Conservation (phyloP, 2,329 filamentous ascomycete species). For the Trichoderma koningii region DNA sequence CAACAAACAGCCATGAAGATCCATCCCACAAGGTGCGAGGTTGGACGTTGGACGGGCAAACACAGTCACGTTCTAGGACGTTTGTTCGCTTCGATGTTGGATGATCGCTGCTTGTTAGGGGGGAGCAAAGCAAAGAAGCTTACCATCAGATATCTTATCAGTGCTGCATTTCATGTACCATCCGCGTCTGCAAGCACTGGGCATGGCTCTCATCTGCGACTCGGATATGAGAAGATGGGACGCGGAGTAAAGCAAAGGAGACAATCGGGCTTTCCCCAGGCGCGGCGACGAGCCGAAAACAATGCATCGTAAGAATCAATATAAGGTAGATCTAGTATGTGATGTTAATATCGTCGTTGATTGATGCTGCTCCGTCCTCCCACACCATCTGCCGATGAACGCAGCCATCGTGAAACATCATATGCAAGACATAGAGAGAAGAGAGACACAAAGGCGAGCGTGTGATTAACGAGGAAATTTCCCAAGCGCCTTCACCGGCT, state of each 20-base stretch:
- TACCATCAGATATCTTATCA: neutral
- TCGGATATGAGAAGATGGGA: neutral
- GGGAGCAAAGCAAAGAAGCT: too few relatives aligned
- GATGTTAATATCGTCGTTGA: too few relatives aligned
- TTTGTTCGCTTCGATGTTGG: neutral
- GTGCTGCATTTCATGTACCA: too few relatives aligned
- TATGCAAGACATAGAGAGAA: neutral
- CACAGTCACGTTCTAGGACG: neutral
- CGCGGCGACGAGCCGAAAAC: neutral
- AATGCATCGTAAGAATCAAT: neutral
- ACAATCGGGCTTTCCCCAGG: neutral
- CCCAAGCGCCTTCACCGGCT: too few relatives aligned
- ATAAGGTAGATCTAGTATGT: neutral
- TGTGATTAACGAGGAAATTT: too few relatives aligned
- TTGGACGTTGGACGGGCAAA: neutral
- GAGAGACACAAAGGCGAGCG: neutral
- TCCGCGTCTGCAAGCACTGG: neutral
- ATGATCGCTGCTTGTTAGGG: neutral
- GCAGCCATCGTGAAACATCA: slow-evolving; percentile 1
- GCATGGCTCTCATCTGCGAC: neutral
- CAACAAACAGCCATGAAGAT: neutral
- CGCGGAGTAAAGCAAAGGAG: neutral
- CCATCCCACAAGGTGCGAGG: neutral
- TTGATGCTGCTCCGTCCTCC: neutral
- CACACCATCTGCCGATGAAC: neutral